phyloP scores from a whole-genome alignment of 2,329 filamentous ascomycete genomes.

The Scytalidium sp. region DNA sequence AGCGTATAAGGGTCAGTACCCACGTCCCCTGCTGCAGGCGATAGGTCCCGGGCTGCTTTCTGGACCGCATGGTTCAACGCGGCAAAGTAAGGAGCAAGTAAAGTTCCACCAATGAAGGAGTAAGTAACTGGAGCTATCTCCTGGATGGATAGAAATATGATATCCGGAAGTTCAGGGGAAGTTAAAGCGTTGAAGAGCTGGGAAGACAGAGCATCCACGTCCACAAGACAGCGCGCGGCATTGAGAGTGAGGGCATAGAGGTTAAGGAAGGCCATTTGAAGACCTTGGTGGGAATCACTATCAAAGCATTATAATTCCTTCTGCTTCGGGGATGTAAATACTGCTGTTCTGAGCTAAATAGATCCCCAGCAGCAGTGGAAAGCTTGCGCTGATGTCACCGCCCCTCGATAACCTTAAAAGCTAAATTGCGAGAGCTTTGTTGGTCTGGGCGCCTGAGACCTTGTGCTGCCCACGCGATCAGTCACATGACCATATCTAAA shows the following conservation, averaged over 20 bases:
- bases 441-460: too few species aligned
- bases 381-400: too few species aligned
- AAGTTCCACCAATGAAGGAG: slow-evolving; percentile 81
- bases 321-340: too few species aligned
- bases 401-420: too few species aligned
- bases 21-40: slow-evolving; percentile 13
- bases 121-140: slow-evolving; percentile 84
- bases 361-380: too few species aligned
- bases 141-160: slow-evolving; percentile 71
- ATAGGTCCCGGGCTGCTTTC: slow-evolving; percentile 50
- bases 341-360: too few species aligned
- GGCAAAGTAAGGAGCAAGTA: slow-evolving; percentile 72
- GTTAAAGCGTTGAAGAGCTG: slow-evolving; percentile 64
- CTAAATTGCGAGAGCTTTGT: too few species aligned
- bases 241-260: slow-evolving; percentile 88
- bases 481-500: background rate
- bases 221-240: slow-evolving; percentile 70
- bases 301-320: background rate
- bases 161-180: slow-evolving; percentile 55
- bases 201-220: slow-evolving; percentile 66
- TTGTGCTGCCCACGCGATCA: background rate
- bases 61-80: slow-evolving; percentile 70
- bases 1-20: slow-evolving; percentile 59
- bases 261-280: slow-evolving; percentile 51
- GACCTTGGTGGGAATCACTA: background rate